Percentiles rank a stretch among this genome's conserved stretches.
These are phyloP conservation scores for Alternaria triticimaculans DNA, from an alignment of 2,329 filamentous ascomycete species.

Conservation along the genomic window DNA sequence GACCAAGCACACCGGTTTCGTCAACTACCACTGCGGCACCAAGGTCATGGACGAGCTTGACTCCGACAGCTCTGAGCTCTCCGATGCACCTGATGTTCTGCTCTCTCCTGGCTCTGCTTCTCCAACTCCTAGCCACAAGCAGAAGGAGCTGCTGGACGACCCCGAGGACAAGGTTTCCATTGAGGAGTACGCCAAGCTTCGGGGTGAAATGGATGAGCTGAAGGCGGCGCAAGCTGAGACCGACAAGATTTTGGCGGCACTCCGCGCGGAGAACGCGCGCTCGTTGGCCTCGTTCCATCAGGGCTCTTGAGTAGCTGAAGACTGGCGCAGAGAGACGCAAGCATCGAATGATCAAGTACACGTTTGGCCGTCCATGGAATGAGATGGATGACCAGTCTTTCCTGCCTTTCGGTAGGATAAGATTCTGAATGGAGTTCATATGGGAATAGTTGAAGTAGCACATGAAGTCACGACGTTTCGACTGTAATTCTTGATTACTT, in stretches of 20 bases:
- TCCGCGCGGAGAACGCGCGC: not conserved
- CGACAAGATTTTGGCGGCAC: not conserved
- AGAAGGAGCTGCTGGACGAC: not conserved
- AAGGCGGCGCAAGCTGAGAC: not conserved
- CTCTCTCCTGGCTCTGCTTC: not conserved
- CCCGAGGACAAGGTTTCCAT: not conserved
- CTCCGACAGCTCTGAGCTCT: not conserved
- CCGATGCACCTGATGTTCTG: not conserved
- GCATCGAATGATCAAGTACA: too few species aligned
- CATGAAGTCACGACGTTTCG: not conserved
- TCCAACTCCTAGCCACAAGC: not conserved
- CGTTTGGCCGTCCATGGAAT: too few species aligned
- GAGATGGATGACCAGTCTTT: too few species aligned
- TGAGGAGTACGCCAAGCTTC: not conserved
- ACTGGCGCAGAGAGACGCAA: too few species aligned
- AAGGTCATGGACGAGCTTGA: not conserved
- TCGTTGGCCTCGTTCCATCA: not conserved
- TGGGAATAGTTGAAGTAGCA: not conserved
- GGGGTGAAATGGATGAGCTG: not conserved
- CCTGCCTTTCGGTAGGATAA: not conserved
- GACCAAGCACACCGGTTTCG: not conserved
- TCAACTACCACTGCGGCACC: not conserved
- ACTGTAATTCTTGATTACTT: not conserved
- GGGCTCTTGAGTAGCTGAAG: not conserved
- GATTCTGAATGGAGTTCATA: not conserved